Evolutionary conservation across 345 rosid species (phyloP).

Genomic region (Litchi chinensis): DNA sequence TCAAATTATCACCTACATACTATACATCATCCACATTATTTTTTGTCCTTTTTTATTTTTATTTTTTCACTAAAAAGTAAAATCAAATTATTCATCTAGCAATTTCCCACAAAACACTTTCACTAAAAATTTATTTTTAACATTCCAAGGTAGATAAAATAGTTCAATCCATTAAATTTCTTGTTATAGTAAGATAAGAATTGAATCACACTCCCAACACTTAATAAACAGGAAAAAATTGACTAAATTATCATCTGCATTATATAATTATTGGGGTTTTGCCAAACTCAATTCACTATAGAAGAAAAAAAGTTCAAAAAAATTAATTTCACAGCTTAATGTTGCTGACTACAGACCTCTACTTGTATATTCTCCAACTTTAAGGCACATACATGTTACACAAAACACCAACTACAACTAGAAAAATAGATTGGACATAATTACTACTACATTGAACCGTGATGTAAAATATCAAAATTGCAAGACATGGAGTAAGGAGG

Average conservation of each 20-base stretch:
- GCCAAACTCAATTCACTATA: background rate
- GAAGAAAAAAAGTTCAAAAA: background rate
- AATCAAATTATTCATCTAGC: too few species aligned
- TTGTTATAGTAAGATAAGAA: background rate
- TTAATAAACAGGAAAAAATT: background rate
- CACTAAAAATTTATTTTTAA: too few species aligned
- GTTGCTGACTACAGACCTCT: background rate
- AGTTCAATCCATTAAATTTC: too few species aligned
- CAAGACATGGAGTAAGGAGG: background rate
- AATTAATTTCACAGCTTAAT: background rate
- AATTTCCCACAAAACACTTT: too few species aligned
- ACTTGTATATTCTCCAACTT: background rate
- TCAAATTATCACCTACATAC: too few species aligned
- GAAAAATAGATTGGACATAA: background rate
- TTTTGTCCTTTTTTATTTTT: background rate
- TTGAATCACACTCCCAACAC: too few species aligned
- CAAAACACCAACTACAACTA: background rate
- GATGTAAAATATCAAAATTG: conserved; percentile 14
- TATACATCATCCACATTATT: background rate
- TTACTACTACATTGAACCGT: background rate
- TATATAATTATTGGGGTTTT: background rate
- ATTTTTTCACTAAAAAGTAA: background rate
- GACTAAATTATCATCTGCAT: background rate
- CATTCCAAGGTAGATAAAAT: too few species aligned
- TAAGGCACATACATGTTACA: conserved; percentile 3